Percentiles rank a stretch among this genome's conserved stretches.
Evolutionary conservation across 2,329 filamentous ascomycete genomes (phyloP).

Genomic region (Decorospora gaudefroyi): DNA sequence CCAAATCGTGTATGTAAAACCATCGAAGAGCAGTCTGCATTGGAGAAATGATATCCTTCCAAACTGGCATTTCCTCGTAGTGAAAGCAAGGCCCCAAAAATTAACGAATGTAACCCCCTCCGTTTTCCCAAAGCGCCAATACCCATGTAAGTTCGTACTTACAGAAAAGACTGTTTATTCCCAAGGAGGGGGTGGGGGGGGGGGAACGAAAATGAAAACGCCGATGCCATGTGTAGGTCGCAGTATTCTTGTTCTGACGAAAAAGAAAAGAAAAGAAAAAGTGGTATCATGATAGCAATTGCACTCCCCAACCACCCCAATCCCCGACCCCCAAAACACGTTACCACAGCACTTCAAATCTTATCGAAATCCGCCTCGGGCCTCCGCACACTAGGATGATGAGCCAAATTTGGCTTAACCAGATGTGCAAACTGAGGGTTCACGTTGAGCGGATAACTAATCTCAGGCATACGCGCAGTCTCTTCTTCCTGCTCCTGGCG

Average conservation of each 20-base stretch:
- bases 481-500: constrained; percentile 45
- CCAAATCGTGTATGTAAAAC: constrained; percentile 14
- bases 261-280: constrained; percentile 24
- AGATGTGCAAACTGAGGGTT: constrained; percentile 61
- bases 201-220: too few species aligned
- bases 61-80: too few species aligned
- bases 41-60: too few species aligned
- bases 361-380: constrained; percentile 38
- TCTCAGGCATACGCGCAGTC: constrained; percentile 56
- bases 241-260: constrained; percentile 13
- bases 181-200: too few species aligned
- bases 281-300: constrained; percentile 43
- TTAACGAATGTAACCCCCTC: too few species aligned
- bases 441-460: constrained; percentile 60
- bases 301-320: not conserved
- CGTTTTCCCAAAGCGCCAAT: too few species aligned
- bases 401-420: constrained; percentile 59
- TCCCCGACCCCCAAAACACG: not conserved
- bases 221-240: constrained; percentile 10
- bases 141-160: too few species aligned
- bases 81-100: not conserved
- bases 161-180: too few species aligned
- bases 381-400: constrained; percentile 54
- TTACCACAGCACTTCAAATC: constrained; percentile 21
- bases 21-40: too few species aligned